These are phyloP conservation scores for Saposhnikovia divaricata DNA, from an alignment of 129 eudicot species.

Conservation along the genomic window DNA sequence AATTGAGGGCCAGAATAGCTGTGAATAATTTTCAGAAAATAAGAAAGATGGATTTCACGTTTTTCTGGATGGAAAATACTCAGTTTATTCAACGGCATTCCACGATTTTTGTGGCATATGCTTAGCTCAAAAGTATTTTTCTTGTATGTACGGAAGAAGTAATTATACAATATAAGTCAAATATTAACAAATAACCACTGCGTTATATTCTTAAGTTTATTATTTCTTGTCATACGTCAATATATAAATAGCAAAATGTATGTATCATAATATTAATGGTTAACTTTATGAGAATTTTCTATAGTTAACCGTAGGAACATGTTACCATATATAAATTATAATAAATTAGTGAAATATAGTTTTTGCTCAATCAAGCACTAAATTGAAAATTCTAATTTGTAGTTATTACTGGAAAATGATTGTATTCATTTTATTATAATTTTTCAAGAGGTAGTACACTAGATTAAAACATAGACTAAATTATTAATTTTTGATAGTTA, in stretches of 20 bases:
- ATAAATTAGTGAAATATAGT: too few relatives aligned
- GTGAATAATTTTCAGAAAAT: not conserved
- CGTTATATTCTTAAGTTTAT: not conserved
- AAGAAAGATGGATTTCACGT: not conserved
- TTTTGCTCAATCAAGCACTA: not conserved
- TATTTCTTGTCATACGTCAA: not conserved
- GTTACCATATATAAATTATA: too few relatives aligned
- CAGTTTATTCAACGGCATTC: not conserved
- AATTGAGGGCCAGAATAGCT: not conserved
- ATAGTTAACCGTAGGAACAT: too few relatives aligned
- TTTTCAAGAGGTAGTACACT: too few relatives aligned
- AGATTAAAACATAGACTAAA: too few relatives aligned
- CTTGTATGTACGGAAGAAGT: not conserved
- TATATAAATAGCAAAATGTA: too few relatives aligned
- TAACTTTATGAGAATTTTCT: too few relatives aligned
- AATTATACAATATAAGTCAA: not conserved
- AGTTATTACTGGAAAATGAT: too few relatives aligned
- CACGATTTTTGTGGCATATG: not conserved
- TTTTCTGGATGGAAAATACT: not conserved
- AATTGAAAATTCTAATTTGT: too few relatives aligned
- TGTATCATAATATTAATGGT: too few relatives aligned
- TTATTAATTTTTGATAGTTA: too few relatives aligned
- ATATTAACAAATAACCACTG: not conserved
- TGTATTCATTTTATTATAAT: too few relatives aligned
- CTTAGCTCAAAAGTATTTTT: not conserved